Percentiles rank a stretch among this genome's conserved stretches.
phyloP scores from a whole-genome alignment of 2,329 filamentous ascomycete genomes.

The Colletotrichum theobromicola region DNA sequence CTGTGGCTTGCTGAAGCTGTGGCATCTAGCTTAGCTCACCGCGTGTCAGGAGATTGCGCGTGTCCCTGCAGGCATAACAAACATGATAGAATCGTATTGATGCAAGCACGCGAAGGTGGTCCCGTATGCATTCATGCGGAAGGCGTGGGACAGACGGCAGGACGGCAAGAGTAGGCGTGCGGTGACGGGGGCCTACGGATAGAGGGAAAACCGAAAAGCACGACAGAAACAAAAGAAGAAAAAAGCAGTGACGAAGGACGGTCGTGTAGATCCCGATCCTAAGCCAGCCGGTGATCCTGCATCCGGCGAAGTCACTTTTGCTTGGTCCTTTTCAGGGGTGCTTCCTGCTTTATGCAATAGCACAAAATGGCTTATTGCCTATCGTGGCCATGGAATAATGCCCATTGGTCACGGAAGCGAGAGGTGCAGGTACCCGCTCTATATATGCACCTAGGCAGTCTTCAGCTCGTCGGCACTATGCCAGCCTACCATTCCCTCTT shows the following conservation, averaged over 20 bases:
- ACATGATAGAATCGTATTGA: background rate
- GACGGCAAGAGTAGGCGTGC: too few relatives aligned
- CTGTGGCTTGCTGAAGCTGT: constrained; percentile 16
- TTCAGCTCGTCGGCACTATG: background rate
- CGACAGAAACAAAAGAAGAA: background rate
- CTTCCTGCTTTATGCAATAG: background rate
- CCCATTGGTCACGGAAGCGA: background rate
- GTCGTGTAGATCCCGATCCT: background rate
- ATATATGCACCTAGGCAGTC: background rate
- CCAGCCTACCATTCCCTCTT: background rate
- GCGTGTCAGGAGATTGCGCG: background rate
- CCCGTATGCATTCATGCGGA: background rate
- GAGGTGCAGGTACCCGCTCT: background rate
- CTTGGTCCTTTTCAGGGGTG: background rate
- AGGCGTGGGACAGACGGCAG: background rate
- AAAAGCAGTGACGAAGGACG: background rate
- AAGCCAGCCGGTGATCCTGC: background rate
- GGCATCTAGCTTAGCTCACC: background rate
- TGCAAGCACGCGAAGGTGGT: background rate
- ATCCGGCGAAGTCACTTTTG: background rate
- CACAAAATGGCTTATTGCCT: background rate
- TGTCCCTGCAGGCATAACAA: background rate
- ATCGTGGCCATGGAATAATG: background rate
- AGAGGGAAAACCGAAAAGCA: background rate
- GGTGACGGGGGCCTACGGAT: too few relatives aligned